These are phyloP conservation scores for Bruguiera parviflora DNA, from an alignment of 345 rosid genomes.

Conservation along the genomic window DNA sequence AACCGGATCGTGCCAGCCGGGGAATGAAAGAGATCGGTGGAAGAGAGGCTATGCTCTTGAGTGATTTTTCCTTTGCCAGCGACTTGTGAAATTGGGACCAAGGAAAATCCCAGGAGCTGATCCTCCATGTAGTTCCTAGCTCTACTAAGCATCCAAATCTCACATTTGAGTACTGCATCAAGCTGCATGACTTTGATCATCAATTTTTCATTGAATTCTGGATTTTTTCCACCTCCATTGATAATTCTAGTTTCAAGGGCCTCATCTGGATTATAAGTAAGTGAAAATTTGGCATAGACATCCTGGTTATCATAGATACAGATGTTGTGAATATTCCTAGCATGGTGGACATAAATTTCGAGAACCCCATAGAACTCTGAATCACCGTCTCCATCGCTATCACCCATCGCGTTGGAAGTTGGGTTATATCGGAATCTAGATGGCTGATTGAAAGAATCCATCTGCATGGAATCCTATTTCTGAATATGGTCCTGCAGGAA, in stretches of 20 bases:
- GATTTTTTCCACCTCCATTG: conserved; percentile 87
- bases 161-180: conserved; percentile 87
- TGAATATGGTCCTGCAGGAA: background rate
- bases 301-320: conserved; percentile 96
- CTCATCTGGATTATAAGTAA: conserved; percentile 83
- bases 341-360: conserved; percentile 77
- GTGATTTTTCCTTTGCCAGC: conserved; percentile 67
- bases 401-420: conserved; percentile 25
- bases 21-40: conserved; percentile 92
- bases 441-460: conserved; percentile 56
- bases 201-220: conserved; percentile 69
- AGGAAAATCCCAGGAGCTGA: conserved; percentile 82
- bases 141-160: conserved; percentile 96
- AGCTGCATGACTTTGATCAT: conserved; percentile 49
- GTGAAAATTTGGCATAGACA: conserved; percentile 92
- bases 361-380: conserved; percentile 56
- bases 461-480: conserved; percentile 5
- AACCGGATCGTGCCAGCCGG: conserved; percentile 88
- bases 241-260: conserved; percentile 69
- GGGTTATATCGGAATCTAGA: conserved; percentile 43
- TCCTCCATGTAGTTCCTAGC: conserved; percentile 87
- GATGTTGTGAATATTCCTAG: conserved; percentile 94
- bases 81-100: conserved; percentile 67
- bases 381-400: conserved; percentile 33
- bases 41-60: conserved; percentile 68